Evolutionary conservation across 352 stramenopile genomes (phyloP).

Genomic region (Paralagenidium karlingii): DNA sequence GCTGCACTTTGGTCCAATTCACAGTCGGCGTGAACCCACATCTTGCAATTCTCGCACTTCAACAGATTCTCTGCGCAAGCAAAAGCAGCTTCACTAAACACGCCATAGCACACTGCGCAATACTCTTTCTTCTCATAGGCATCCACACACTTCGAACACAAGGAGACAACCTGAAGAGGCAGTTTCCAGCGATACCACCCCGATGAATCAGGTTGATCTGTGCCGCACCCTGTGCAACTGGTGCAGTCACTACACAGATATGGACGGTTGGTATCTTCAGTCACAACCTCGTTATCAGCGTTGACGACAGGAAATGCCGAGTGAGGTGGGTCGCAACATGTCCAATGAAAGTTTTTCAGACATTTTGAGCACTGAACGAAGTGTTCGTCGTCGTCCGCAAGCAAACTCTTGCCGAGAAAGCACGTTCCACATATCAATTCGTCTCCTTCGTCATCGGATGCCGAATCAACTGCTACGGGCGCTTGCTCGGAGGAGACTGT

Average conservation of each 20-base stretch:
- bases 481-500: too few species aligned
- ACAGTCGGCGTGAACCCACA: slow-evolving; percentile 72
- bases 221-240: slow-evolving; percentile 41
- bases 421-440: too few species aligned
- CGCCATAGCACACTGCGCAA: slow-evolving; percentile 50
- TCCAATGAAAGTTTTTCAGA: slow-evolving; percentile 30
- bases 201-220: not conserved
- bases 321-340: slow-evolving; percentile 70
- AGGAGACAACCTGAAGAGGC: slow-evolving; percentile 36
- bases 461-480: too few species aligned
- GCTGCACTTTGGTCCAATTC: slow-evolving; percentile 55
- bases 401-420: too few species aligned
- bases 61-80: slow-evolving; percentile 36
- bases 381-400: slow-evolving; percentile 11
- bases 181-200: slow-evolving; percentile 76
- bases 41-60: slow-evolving; percentile 58
- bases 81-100: slow-evolving; percentile 28
- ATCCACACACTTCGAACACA: slow-evolving; percentile 48
- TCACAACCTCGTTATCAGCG: slow-evolving; percentile 38
- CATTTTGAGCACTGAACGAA: slow-evolving; percentile 51
- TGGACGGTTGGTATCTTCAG: slow-evolving; percentile 45
- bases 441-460: too few species aligned
- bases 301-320: slow-evolving; percentile 37
- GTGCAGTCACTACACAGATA: slow-evolving; percentile 62
- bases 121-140: slow-evolving; percentile 59